Evolutionary conservation across 2,329 filamentous ascomycete genomes (phyloP).

Genomic region (Exophiala sp.): DNA sequence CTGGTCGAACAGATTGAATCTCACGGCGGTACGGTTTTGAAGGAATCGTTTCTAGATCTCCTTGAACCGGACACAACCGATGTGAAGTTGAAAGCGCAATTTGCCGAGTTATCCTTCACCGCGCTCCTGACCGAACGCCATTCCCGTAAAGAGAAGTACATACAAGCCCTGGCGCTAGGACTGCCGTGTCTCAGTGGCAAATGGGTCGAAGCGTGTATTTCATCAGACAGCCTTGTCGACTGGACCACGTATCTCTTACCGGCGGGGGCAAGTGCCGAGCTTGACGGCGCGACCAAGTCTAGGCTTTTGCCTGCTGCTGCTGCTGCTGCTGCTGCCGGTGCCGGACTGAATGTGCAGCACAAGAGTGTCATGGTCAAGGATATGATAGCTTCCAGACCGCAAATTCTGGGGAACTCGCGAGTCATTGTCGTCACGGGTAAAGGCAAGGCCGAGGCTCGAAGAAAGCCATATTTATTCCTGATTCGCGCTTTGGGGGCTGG

Average conservation of each 20-base stretch:
- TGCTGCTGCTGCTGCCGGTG: slow-evolving; percentile 23
- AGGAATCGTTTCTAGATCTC: slow-evolving; percentile 72
- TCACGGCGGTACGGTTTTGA: slow-evolving; percentile 66
- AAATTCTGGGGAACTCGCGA: slow-evolving; percentile 57
- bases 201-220: slow-evolving; percentile 71
- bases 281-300: slow-evolving; percentile 72
- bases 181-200: slow-evolving; percentile 76
- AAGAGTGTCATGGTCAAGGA: slow-evolving; percentile 47
- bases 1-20: slow-evolving; percentile 59
- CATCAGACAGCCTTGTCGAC: slow-evolving; percentile 56
- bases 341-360: background rate
- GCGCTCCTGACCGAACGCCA: slow-evolving; percentile 81
- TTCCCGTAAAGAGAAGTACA: slow-evolving; percentile 82
- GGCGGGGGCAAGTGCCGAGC: slow-evolving; percentile 69
- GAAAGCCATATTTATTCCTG: slow-evolving; percentile 71
- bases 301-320: slow-evolving; percentile 55
- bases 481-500: slow-evolving; percentile 70
- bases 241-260: slow-evolving; percentile 81
- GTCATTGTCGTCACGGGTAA: slow-evolving; percentile 68
- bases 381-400: slow-evolving; percentile 55
- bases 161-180: slow-evolving; percentile 86
- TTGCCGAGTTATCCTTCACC: slow-evolving; percentile 62
- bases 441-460: slow-evolving; percentile 55
- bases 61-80: slow-evolving; percentile 52
- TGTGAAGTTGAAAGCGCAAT: slow-evolving; percentile 53